Evolutionary conservation across 495 filamentous ascomycete species (phyloP), one percentile per base, ranked within the genome.

Genomic region (Trichoderma reesei): DNA sequence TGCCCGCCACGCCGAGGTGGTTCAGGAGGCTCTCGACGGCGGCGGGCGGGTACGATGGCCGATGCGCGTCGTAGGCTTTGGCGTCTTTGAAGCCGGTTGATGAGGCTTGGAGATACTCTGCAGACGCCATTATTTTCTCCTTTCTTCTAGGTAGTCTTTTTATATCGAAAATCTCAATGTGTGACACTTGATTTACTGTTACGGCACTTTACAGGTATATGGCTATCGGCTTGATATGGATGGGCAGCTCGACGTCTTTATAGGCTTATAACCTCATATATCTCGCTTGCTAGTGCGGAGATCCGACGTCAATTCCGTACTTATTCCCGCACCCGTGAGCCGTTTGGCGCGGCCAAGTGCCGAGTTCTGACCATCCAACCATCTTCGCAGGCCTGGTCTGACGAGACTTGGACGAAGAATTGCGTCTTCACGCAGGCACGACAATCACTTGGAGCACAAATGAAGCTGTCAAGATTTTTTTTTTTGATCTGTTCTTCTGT

Each of bases 21-120:
- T 70, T 59, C 18, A 89, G 78, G 13, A 90, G 79, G 42, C 71
- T 67, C 6, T 80, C 72, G 59, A 87, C 79, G 0, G 82, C 82
- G 36, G 80, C 74, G 3, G 76, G 63, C 5, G 81, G 80, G 68
- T 88, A 89, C 0, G 82, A 80, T 0, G 88, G 88, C 5, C 88
- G 78, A 71, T 87, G 75, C 56, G 75, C 66, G 68, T 89, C 86
- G 67, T 90, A 88, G 41, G 71, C 68, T 7, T 73, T 70, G 33
- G 85, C 83, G 63, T 83, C 72, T 51, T 79, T 73, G 69, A 90
- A 88, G 59, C 86, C 85, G 61, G 61, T 46, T 7, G 61, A 39
- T 13, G 61, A 46, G 39, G 37, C 41, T n/a, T 62, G 61, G 20
- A 39, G 48, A 7, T 33, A 56, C 48, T 56, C 48, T 56, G 48